Conservation (phyloP, 2,329 filamentous ascomycete genomes). For the Pestalotiopsis sp. region DNA sequence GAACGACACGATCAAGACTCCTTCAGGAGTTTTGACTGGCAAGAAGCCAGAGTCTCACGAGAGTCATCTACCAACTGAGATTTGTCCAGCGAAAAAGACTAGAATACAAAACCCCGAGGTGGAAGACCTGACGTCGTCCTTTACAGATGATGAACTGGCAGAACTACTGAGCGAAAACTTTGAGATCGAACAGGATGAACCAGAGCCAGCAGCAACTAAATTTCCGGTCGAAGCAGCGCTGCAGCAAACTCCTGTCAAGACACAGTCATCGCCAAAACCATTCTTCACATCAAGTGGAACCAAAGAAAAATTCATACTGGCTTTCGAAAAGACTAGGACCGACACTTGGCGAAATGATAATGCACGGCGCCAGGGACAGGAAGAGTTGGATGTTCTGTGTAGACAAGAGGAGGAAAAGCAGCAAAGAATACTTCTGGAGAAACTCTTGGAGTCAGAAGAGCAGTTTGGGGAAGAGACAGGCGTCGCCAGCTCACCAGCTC, state of each 20-base stretch:
- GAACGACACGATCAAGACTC: not conserved
- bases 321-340: slow-evolving; percentile 34
- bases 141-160: slow-evolving; percentile 8
- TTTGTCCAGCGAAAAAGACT: not conserved
- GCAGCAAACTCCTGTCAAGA: slow-evolving; percentile 13
- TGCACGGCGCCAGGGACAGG: slow-evolving; percentile 22
- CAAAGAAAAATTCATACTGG: slow-evolving; percentile 28
- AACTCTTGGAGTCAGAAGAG: slow-evolving; percentile 10
- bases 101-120: not conserved
- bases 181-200: not conserved
- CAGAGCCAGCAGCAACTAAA: not conserved
- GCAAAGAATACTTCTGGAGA: slow-evolving; percentile 17
- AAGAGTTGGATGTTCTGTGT: slow-evolving; percentile 25
- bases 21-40: not conserved
- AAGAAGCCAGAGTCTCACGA: not conserved
- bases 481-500: too few relatives aligned
- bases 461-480: not conserved
- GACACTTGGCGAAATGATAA: slow-evolving; percentile 30
- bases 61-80: too few relatives aligned
- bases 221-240: not conserved
- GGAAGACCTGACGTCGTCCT: not conserved
- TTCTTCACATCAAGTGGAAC: slow-evolving; percentile 36
- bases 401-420: slow-evolving; percentile 23
- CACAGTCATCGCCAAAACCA: slow-evolving; percentile 30
- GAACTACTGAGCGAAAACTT: not conserved